Base-by-base conservation (phyloP, 2,329 filamentous ascomycete genomes). In the Atkinsonella texensis region DNA sequence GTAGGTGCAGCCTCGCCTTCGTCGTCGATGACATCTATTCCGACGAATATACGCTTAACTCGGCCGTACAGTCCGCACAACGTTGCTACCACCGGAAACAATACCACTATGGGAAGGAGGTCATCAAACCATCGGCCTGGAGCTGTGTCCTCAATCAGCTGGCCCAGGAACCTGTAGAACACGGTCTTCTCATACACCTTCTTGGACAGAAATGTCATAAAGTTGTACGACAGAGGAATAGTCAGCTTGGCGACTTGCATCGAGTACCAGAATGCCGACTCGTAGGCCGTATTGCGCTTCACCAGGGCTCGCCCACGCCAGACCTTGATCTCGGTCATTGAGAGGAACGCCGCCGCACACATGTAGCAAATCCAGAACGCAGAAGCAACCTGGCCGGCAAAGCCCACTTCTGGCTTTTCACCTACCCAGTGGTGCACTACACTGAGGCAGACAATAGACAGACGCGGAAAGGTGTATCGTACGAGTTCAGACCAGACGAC, bases 281-380 rank as follows among this genome's bases (percentile, higher is more conserved):
- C 93, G 54, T 88, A 83, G 53, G 94, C 91, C 0, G 93, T 98
- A 63, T 95, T 93, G 52, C 93, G 83, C 53, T 81, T 82, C 46
- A 97, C 91, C 6, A 98, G 75, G 0, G 93, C 91, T 35, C 93
- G 83, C 47, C 94, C 93, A 52, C 93, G 87, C 93, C 93, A 98
- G n/a, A 96, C 89, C 62, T 93, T 94, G 60, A 95, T 88, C 63
- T 95, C 89, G 13, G 85, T 89, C 62, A 98, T 84, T 8, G 89
- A 90, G 52, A 82, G 86, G 48, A 97, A 79, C 5, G 93, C 89
- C 46, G 89, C 89, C 13, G 86, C 76, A 65, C 87, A 95, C 93
- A 98, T 98, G 73, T 98, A 98, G 52, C 90, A 75, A 54, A 98
- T 84, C 93, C 93, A 98, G 13, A 81, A 72, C 2, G 89, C 84